A percentile compares a stretch with the other conserved stretches of the same genome.
Evolutionary conservation across 495 filamentous ascomycete species (phyloP).

Genomic region (Eremomyces bilateralis): DNA sequence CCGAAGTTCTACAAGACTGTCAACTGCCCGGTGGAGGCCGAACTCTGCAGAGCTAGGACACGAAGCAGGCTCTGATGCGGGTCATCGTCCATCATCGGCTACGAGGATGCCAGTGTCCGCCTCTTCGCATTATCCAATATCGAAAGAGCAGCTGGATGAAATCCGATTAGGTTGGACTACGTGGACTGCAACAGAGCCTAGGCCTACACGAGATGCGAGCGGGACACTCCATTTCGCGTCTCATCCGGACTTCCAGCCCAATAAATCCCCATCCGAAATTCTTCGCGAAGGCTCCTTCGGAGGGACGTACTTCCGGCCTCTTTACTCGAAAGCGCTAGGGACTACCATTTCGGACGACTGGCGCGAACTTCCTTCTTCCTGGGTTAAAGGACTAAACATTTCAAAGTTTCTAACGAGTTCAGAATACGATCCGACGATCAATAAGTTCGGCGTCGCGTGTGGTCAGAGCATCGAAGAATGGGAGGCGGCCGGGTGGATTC

Average conservation of each 20-base stretch:
- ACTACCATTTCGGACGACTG: conserved; percentile 22
- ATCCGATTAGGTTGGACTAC: conserved; percentile 21
- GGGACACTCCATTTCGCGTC: conserved; percentile 22
- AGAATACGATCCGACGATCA: conserved; percentile 22
- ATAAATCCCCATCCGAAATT: conserved; percentile 27
- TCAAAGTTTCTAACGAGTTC: conserved; percentile 15
- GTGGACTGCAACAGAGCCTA: conserved; percentile 17
- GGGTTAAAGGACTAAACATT: conserved; percentile 20
- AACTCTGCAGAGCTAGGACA: not conserved
- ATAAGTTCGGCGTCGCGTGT: conserved; percentile 26
- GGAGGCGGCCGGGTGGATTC: conserved; percentile 28
- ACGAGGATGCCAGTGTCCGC: not conserved
- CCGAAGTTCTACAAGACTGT: not conserved
- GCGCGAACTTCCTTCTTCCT: conserved; percentile 20
- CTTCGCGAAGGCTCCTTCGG: conserved; percentile 26
- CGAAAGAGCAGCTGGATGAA: conserved; percentile 13
- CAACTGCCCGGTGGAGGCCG: not conserved
- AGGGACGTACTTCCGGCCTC: conserved; percentile 25
- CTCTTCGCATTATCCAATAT: not conserved
- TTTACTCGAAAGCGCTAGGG: conserved; percentile 19
- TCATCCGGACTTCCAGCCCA: conserved; percentile 23
- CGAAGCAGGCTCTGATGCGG: not conserved
- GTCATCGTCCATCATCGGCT: not conserved
- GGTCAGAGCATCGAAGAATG: conserved; percentile 29
- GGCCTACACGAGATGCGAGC: conserved; percentile 20